A percentile compares a stretch with the other conserved stretches of the same genome.
Conservation (phyloP, 495 filamentous ascomycete genomes). For the Aspergillus cristatus region DNA sequence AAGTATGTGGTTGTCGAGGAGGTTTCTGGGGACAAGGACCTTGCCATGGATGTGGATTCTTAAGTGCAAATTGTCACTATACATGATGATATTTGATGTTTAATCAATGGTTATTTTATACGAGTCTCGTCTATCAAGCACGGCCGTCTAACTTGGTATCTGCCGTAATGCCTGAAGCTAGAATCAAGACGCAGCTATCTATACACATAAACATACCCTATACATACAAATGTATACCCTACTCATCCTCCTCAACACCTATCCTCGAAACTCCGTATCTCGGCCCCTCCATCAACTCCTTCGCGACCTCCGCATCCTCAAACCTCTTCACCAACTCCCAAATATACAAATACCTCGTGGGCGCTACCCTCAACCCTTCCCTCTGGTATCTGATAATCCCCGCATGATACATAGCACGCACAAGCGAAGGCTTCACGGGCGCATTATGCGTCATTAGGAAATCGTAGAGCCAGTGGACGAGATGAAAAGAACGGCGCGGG, state of each 20-base stretch:
- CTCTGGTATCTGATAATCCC: slow-evolving; percentile 32
- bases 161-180: no score
- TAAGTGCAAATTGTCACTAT: slow-evolving; percentile 40
- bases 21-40: slow-evolving; percentile 48
- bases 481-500: slow-evolving; percentile 26
- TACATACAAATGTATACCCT: no score
- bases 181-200: no score
- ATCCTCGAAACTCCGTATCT: no score
- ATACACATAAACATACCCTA: no score
- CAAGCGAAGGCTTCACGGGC: slow-evolving; percentile 29
- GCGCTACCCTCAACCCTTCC: slow-evolving; percentile 18
- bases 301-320: slow-evolving; percentile 26
- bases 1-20: slow-evolving; percentile 94
- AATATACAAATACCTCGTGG: slow-evolving; percentile 27
- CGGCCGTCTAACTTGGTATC: no score
- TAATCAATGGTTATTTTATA: slow-evolving; percentile 2
- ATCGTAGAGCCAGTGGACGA: slow-evolving; percentile 32
- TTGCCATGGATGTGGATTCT: slow-evolving; percentile 84
- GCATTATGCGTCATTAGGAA: slow-evolving; percentile 27
- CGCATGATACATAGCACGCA: slow-evolving; percentile 39
- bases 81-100: not conserved
- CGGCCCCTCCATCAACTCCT: slow-evolving; percentile 11
- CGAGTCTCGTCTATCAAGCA: no score
- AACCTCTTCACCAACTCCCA: slow-evolving; percentile 22
- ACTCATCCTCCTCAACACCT: no score